Evolutionary conservation across 1,284 basidiomycete species (phyloP).

Genomic region (Sparassis latifolia): DNA sequence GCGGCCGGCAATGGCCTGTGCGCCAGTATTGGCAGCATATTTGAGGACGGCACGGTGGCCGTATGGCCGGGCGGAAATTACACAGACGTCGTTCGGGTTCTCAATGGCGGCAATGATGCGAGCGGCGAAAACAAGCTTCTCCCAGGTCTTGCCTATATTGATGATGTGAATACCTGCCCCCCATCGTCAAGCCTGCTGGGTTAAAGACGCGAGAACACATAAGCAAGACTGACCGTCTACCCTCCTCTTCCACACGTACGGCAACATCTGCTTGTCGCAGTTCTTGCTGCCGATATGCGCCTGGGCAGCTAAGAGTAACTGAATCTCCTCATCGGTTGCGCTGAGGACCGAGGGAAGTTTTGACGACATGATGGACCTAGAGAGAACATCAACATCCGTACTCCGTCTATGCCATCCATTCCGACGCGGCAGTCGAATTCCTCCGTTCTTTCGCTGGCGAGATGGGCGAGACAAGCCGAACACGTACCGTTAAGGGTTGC

Average conservation of each 20-base stretch:
- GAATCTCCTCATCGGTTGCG: slow-evolving; percentile 96
- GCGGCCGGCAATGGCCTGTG: slow-evolving; percentile 96
- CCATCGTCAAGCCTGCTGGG: too few relatives aligned
- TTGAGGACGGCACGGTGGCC: slow-evolving; percentile 99
- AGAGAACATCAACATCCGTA: slow-evolving; percentile 28
- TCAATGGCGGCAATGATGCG: slow-evolving; percentile 93
- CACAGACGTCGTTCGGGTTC: slow-evolving; percentile 97
- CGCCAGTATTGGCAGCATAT: slow-evolving; percentile 96
- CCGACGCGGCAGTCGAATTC: slow-evolving; percentile 17
- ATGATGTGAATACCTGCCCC: slow-evolving; percentile 85
- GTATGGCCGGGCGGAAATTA: slow-evolving; percentile 97
- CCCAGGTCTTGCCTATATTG: slow-evolving; percentile 99
- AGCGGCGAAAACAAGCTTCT: slow-evolving; percentile 95
- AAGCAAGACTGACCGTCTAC: slow-evolving; percentile 69
- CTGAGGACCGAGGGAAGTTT: slow-evolving; percentile 92
- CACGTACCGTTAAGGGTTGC: slow-evolving; percentile 29
- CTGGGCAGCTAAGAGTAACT: slow-evolving; percentile 91
- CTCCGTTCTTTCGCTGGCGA: slow-evolving; percentile 23
- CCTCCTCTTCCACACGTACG: slow-evolving; percentile 97
- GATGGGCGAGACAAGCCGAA: slow-evolving; percentile 6
- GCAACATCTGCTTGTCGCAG: slow-evolving; percentile 97
- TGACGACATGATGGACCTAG: slow-evolving; percentile 54
- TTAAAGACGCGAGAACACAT: neutral
- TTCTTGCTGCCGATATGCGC: slow-evolving; percentile 98
- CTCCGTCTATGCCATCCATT: slow-evolving; percentile 22